These are phyloP conservation scores for Fusarium mundagurra DNA, from an alignment of 2,329 filamentous ascomycete genomes.

Conservation along the genomic window DNA sequence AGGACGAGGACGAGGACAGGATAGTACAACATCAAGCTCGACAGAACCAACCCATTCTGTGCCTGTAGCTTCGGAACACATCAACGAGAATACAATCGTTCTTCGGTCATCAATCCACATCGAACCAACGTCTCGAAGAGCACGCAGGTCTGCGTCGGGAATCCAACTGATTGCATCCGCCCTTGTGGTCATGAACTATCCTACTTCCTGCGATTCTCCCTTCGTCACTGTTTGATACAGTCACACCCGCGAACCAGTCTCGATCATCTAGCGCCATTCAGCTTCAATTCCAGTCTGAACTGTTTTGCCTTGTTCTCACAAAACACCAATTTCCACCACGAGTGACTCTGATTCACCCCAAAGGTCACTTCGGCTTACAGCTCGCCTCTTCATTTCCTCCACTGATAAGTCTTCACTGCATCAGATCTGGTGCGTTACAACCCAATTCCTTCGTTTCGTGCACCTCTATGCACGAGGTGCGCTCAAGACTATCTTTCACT, in stretches of 20 bases:
- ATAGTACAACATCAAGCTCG: slow-evolving; percentile 8
- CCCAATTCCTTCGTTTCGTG: slow-evolving; percentile 15
- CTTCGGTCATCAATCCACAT: background rate
- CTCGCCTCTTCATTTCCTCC: slow-evolving; percentile 12
- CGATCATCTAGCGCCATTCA: slow-evolving; percentile 17
- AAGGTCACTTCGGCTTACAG: slow-evolving; percentile 18
- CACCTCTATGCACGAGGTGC: slow-evolving; percentile 13
- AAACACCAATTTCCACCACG: slow-evolving; percentile 24
- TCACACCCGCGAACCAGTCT: slow-evolving; percentile 25
- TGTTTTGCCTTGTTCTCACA: slow-evolving; percentile 24
- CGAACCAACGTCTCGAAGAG: background rate
- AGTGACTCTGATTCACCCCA: slow-evolving; percentile 35
- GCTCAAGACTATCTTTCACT: slow-evolving; percentile 6
- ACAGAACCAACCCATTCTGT: background rate
- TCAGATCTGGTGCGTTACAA: slow-evolving; percentile 31
- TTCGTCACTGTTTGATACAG: slow-evolving; percentile 35
- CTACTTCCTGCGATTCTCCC: background rate
- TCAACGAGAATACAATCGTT: background rate
- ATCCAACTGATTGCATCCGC: background rate
- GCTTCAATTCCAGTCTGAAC: slow-evolving; percentile 17
- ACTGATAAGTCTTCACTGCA: slow-evolving; percentile 2
- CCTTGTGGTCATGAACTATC: slow-evolving; percentile 26
- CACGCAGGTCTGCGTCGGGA: background rate
- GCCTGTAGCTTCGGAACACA: background rate
- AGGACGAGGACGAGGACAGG: background rate